A percentile compares a stretch with the other conserved stretches of the same genome.
phyloP scores from a whole-genome alignment of 371 early-diverging fungal species.

The Lichtheimia ramosa region DNA sequence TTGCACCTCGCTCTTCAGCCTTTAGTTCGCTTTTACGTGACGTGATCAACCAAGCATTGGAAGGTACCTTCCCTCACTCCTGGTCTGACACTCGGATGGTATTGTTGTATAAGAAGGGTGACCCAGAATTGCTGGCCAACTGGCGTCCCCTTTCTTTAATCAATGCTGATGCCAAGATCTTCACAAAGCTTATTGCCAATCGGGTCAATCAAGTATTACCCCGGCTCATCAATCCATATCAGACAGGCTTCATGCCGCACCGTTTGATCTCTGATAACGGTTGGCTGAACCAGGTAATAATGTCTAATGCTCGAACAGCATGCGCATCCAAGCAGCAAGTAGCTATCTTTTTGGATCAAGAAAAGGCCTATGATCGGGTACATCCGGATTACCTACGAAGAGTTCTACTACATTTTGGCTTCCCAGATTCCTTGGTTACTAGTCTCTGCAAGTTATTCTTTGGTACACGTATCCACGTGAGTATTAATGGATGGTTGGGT shows the following conservation, averaged over 20 bases:
- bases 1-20: neutral
- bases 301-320: conserved; percentile 1
- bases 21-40: too few relatives aligned
- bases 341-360: conserved; percentile 6
- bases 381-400: conserved; percentile 12
- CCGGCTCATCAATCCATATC: conserved; percentile 8
- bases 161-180: conserved; percentile 15
- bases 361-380: conserved; percentile 15
- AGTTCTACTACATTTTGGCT: neutral
- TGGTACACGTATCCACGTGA: conserved; percentile 11
- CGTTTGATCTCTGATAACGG: conserved; percentile 19
- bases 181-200: conserved; percentile 13
- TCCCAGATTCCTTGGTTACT: neutral
- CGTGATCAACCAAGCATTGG: neutral
- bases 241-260: conserved; percentile 19
- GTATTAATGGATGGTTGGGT: conserved; percentile 22
- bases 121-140: conserved; percentile 11
- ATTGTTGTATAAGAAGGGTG: conserved; percentile 23
- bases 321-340: neutral
- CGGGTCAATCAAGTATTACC: neutral
- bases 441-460: conserved; percentile 17
- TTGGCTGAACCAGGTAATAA: neutral
- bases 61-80: neutral
- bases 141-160: conserved; percentile 28
- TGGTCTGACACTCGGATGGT: neutral